These are phyloP conservation scores for Gynandropsis gynandra DNA, from an alignment of 345 rosid species.

Conservation along the genomic window DNA sequence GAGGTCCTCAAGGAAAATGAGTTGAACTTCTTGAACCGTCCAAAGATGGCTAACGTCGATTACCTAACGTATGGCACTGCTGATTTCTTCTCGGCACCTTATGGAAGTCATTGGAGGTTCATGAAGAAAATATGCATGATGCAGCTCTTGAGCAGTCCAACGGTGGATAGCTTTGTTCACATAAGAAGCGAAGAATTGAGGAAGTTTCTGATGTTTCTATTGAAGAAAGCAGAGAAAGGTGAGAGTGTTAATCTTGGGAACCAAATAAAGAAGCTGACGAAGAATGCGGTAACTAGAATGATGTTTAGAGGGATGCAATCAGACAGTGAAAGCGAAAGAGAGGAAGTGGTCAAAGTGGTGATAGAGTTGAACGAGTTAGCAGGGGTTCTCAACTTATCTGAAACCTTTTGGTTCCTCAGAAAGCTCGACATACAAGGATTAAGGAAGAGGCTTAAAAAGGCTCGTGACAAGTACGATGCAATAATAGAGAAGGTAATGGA, in stretches of 20 bases:
- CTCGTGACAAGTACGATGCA: constrained; percentile 43
- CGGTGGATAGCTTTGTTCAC: constrained; percentile 35
- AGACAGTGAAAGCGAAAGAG: constrained; percentile 29
- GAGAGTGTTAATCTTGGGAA: constrained; percentile 40
- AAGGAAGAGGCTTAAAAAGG: constrained; percentile 50
- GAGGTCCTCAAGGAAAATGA: constrained; percentile 60
- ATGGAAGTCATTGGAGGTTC: constrained; percentile 70
- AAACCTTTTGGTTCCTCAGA: constrained; percentile 62
- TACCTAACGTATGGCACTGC: constrained; percentile 72
- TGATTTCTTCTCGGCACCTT: constrained; percentile 59
- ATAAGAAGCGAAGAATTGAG: constrained; percentile 40
- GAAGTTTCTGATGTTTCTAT: constrained; percentile 31
- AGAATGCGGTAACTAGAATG: constrained; percentile 58
- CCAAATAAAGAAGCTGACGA: constrained; percentile 51
- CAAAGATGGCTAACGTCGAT: constrained; percentile 40
- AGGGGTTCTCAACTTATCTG: constrained; percentile 47
- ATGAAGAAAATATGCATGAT: constrained; percentile 71
- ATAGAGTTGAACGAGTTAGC: constrained; percentile 53
- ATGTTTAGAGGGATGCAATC: constrained; percentile 40
- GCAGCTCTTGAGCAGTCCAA: constrained; percentile 47
- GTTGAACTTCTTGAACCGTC: constrained; percentile 44
- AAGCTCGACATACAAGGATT: constrained; percentile 57
- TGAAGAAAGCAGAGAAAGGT: constrained; percentile 33
- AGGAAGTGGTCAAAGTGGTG: constrained; percentile 46
- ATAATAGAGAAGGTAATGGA: constrained; percentile 61